Evolutionary conservation across 371 early-diverging fungal genomes (phyloP).

Genomic region (Mucor ambiguus): DNA sequence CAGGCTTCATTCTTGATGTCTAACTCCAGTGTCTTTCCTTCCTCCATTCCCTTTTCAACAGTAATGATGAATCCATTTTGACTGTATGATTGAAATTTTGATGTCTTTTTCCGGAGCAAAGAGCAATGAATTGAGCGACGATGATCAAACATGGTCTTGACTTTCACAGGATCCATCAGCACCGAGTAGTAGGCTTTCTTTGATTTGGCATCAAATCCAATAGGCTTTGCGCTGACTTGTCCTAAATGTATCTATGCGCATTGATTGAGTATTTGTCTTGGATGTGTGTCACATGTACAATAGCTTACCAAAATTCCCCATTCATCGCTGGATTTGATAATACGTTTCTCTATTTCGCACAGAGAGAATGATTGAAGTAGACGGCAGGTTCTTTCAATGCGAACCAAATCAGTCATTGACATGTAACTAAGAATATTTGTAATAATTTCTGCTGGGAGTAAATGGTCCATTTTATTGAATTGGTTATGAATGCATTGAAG

Average conservation of each 20-base stretch:
- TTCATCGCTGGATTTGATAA: constrained; percentile 28
- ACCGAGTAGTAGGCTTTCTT: constrained; percentile 40
- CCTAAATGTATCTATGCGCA: constrained; percentile 40
- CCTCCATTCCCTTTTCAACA: constrained; percentile 43
- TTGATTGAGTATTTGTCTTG: not conserved
- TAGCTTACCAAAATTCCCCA: constrained; percentile 44
- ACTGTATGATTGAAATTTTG: constrained; percentile 15
- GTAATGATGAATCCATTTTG: constrained; percentile 39
- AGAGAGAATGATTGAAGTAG: constrained; percentile 39
- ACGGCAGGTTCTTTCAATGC: constrained; percentile 42
- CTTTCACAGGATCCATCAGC: constrained; percentile 45
- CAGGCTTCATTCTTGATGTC: constrained; percentile 36
- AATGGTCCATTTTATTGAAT: constrained; percentile 14
- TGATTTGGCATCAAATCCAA: constrained; percentile 37
- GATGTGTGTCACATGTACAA: not conserved
- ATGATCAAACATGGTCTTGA: constrained; percentile 52
- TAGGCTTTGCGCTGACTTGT: constrained; percentile 38
- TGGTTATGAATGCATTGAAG: not conserved
- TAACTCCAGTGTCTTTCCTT: constrained; percentile 36
- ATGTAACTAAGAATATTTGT: constrained; percentile 36
- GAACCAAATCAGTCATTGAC: constrained; percentile 42
- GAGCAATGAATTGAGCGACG: constrained; percentile 45
- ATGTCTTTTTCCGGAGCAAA: constrained; percentile 22
- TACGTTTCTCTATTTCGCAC: constrained; percentile 42
- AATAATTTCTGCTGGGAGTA: constrained; percentile 47